Percentiles rank a stretch among this genome's conserved stretches.
Conservation (phyloP, 768 basidiomycete genomes). For the Favolaschia claudopus region DNA sequence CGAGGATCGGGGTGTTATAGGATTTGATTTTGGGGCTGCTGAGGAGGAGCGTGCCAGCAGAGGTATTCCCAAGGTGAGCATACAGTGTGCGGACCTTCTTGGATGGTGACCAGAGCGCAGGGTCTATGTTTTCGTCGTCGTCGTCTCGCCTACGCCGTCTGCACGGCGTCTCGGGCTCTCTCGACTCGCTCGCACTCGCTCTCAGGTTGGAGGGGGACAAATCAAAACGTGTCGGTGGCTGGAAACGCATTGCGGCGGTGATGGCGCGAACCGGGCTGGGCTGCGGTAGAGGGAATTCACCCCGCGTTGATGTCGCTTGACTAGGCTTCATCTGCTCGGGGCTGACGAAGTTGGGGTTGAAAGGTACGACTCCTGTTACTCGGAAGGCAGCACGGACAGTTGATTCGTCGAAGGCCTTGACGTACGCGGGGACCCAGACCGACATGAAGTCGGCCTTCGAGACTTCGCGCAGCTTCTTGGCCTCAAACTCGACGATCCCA, state of each 20-base stretch:
- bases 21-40: slow-evolving; percentile 5
- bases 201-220: neutral
- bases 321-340: slow-evolving; percentile 37
- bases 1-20: neutral
- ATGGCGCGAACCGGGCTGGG: slow-evolving; percentile 28
- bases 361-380: slow-evolving; percentile 40
- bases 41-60: no score
- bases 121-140: slow-evolving; percentile 3
- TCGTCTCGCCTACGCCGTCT: neutral
- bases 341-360: slow-evolving; percentile 33
- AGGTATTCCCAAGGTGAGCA: slow-evolving; percentile 14
- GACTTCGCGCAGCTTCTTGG: slow-evolving; percentile 7
- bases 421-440: slow-evolving; percentile 36
- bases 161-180: no score
- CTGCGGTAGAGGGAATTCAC: slow-evolving; percentile 35
- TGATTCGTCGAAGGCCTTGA: slow-evolving; percentile 35
- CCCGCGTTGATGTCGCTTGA: slow-evolving; percentile 32
- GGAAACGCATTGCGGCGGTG: slow-evolving; percentile 3
- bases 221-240: slow-evolving; percentile 2
- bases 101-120: slow-evolving; percentile 6
- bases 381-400: slow-evolving; percentile 37
- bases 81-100: slow-evolving; percentile 7
- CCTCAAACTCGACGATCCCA: slow-evolving; percentile 23
- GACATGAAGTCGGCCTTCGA: slow-evolving; percentile 37
- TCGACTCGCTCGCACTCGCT: no score